Evolutionary conservation across 768 basidiomycete genomes (phyloP).

Genomic region (Podaxis carcinomalis): DNA sequence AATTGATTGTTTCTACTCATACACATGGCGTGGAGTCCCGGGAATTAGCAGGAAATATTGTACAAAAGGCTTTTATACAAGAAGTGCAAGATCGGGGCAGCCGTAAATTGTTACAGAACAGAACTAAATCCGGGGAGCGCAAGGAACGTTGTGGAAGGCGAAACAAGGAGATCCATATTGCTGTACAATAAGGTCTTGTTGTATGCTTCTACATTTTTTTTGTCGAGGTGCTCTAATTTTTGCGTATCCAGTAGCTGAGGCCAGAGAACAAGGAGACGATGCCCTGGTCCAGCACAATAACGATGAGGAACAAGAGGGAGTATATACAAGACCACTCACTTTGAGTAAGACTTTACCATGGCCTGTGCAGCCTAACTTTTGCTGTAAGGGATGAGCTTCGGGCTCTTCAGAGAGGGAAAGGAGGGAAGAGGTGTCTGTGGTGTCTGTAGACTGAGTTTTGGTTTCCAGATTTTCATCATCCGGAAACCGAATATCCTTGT

Average conservation of each 20-base stretch:
- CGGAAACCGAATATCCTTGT: neutral
- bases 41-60: constrained; percentile 1
- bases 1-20: neutral
- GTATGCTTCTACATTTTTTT: neutral
- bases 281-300: neutral
- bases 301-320: neutral
- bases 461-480: neutral
- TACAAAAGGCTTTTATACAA: neutral
- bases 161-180: neutral
- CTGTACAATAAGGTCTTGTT: neutral
- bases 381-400: neutral
- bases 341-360: neutral
- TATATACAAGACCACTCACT: neutral
- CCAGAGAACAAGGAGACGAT: constrained; percentile 4
- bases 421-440: neutral
- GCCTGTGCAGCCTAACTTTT: neutral
- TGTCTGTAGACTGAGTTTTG: neutral
- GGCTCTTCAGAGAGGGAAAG: neutral
- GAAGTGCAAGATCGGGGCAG: neutral
- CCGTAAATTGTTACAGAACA: neutral
- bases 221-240: neutral
- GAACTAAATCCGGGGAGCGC: neutral
- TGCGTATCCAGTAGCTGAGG: neutral
- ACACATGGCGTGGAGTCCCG: neutral
- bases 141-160: neutral